A percentile compares a stretch with the other conserved stretches of the same genome.
These are phyloP conservation scores for Bipolaris oryzae DNA, from an alignment of 2,329 filamentous ascomycete species.

Conservation along the genomic window DNA sequence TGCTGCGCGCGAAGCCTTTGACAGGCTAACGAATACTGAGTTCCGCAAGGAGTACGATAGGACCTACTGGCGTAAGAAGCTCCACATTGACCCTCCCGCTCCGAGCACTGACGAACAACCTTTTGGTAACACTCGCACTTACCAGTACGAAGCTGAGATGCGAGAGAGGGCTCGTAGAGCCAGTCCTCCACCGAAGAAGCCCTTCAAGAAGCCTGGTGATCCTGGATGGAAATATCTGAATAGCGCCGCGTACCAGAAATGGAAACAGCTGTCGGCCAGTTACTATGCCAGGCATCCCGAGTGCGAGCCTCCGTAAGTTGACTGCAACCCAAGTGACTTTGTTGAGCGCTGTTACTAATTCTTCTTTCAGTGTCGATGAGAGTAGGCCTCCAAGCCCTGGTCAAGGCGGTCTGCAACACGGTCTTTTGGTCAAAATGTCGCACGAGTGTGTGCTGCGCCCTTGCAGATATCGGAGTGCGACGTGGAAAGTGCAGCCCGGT, in stretches of 20 bases:
- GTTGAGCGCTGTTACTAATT: background rate
- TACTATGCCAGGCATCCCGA: conserved; percentile 12
- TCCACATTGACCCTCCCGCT: background rate
- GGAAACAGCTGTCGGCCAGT: conserved; percentile 5
- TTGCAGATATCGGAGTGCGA: conserved; percentile 1
- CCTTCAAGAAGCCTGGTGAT: conserved; percentile 5
- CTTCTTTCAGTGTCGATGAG: background rate
- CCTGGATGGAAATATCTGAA: conserved; percentile 6
- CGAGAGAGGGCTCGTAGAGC: background rate
- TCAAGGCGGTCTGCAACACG: conserved; percentile 7
- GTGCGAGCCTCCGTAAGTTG: conserved; percentile 5
- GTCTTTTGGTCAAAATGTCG: conserved; percentile 16
- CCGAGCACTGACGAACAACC: background rate
- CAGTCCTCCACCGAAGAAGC: conserved; percentile 15
- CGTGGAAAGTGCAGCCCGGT: conserved; percentile 8
- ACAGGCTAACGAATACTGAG: conserved; percentile 14
- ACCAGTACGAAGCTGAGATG: conserved; percentile 2
- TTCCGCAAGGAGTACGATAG: conserved; percentile 17
- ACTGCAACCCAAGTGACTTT: too few relatives aligned
- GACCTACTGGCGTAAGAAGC: conserved; percentile 1
- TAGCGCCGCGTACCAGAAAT: conserved; percentile 8
- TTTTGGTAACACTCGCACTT: background rate
- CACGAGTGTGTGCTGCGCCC: conserved; percentile 11
- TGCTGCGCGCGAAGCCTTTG: conserved; percentile 21
- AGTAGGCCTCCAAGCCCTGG: background rate